These are phyloP conservation scores for Oryza glumipatula DNA, from an alignment of 176 grass and related monocot species.

Conservation along the genomic window DNA sequence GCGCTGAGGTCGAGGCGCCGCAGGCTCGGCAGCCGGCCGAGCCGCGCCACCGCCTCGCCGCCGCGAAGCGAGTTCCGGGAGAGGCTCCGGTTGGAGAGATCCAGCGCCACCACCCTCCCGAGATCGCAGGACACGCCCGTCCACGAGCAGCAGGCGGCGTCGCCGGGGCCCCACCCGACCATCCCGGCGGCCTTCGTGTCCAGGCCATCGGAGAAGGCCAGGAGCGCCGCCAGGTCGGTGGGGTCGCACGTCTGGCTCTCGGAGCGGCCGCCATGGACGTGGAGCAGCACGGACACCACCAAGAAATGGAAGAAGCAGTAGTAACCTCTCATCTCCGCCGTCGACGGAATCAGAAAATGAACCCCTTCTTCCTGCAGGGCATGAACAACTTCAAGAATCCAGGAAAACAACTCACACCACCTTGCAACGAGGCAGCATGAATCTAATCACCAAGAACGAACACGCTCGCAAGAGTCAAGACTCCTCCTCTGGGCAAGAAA, in stretches of 20 bases:
- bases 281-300: conserved; percentile 38
- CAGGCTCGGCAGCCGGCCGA: conserved; percentile 48
- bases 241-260: conserved; percentile 59
- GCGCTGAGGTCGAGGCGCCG: conserved; percentile 76
- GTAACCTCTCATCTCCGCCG: conserved; percentile 64
- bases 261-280: conserved; percentile 26
- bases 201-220: conserved; percentile 47
- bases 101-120: conserved; percentile 60
- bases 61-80: conserved; percentile 62
- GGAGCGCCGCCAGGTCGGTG: conserved; percentile 60
- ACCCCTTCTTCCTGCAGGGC: conserved; percentile 31
- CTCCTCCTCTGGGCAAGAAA: background rate
- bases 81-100: conserved; percentile 71
- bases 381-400: conserved; percentile 38
- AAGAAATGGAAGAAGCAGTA: conserved; percentile 29
- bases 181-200: conserved; percentile 38
- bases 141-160: conserved; percentile 73
- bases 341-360: conserved; percentile 39
- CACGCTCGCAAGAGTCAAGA: background rate
- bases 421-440: conserved; percentile 5
- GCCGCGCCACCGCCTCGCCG: conserved; percentile 31
- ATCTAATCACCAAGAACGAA: conserved; percentile 33
- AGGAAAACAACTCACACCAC: conserved; percentile 13
- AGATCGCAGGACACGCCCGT: conserved; percentile 60
- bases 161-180: conserved; percentile 52